Base-by-base conservation (phyloP, 2,329 filamentous ascomycete genomes). In the Alternaria hordeiaustralica region DNA sequence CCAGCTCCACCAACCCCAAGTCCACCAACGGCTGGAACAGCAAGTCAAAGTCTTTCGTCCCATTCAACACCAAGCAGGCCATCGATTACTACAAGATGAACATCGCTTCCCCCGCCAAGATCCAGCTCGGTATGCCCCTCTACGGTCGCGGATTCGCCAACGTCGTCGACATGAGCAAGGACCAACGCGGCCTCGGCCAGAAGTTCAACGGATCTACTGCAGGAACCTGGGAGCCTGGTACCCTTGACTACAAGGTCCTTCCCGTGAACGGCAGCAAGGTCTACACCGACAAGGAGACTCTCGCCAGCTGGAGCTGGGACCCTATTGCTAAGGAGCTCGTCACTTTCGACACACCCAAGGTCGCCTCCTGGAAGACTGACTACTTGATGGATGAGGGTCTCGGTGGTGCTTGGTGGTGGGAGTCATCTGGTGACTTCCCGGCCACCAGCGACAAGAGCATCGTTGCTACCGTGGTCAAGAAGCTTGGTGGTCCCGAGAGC, bases 151-250 rank as follows among this genome's bases (percentile, higher is more conserved):
- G 69, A 1, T 77, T 75, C 30, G 68, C 66, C 25, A 72, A 76
- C 56, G 70, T 69, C 21, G 53, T 68, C 20, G 73, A 72, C 12
- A 59, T 71, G 25, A 66, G 60, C 62, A 57, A 51, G 41, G 45
- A 59, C 18, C 41, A 44, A 20, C 86, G 91, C 43, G 93, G 93
- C 0, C 49, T 68, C 15, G 74, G 73, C 13, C 64, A 71, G 45
- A 56, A 28, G 10, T 77, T 75, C 69, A 72, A 68, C 45, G 75
- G 75, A 44, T 67, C 68, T 8, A 71, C 73, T 28, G 55, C 67
- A 5, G 74, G 75, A 9, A 69, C 65, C 6, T 76, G 67, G 64
- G 74, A 75, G 56, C 51, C 67, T 2, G 75, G 75, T 23, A 62
- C 64, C n/a, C 66, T 71, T 9, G 75, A 77, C 62, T 76, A 74